Base-by-base conservation (phyloP, 768 basidiomycete genomes). In the Suillus subalutaceus region DNA sequence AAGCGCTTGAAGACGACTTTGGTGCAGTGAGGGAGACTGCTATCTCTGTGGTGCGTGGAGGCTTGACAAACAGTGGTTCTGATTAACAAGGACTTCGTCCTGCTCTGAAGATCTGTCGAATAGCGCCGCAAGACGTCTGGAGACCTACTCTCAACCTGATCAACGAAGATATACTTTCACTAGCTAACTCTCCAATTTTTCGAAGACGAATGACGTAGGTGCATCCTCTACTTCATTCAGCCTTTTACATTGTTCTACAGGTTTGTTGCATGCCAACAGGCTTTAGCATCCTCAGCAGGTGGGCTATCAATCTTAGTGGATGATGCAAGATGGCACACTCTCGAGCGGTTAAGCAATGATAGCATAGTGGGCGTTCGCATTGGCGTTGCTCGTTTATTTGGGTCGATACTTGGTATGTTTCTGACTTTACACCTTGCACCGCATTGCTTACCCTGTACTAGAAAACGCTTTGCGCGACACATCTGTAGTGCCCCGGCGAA, bases 11-110 rank as follows among this genome's bases (percentile, higher is more conserved):
- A 68, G 96, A 97, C 72, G 80, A 79, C 20, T 92, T 93, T 63
- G 90, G 94, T n/a, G 88, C 91, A 43, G 94, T 99, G 5, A 82
- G 96, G 63, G 92, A 94, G 72, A 85, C 88, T 46, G 92, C 90
- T 2, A 83, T 93, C 30, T 74, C 77, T 46, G 80, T 81, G 70
- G 92, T 94, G 74, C 78, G 94, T 65, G n/a, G 26, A 35, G 10
- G 60, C 66, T 62, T 70, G 18, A 65, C 40, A 52, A 48, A 69
- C 32, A 37, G 16, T 18, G 63, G 65, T 72, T 68, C 13, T 60
- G 59, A 38, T 60, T 60, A 44, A 60, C 59, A 59, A 30, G 23
- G 9, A 41, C 15, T 41, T 41, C 9, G 59, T 60, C 59, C 16
- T 12, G 0, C 30, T 60, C 41, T 60, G 59, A 60, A 60, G 59